These are phyloP conservation scores for Fusarium kyushuense DNA, from an alignment of 2,329 filamentous ascomycete species.

Conservation along the genomic window DNA sequence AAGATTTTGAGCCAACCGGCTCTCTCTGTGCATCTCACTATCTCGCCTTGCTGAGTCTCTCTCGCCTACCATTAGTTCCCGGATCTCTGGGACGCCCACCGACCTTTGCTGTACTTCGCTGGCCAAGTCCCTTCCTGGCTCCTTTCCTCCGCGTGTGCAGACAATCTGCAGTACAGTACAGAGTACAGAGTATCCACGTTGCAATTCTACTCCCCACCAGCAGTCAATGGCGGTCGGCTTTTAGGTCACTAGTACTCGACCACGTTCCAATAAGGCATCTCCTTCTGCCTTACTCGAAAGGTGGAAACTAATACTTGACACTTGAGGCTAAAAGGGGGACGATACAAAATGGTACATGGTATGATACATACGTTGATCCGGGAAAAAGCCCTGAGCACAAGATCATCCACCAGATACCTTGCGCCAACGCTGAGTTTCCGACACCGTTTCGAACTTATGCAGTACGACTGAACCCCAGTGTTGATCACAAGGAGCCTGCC, in stretches of 20 bases:
- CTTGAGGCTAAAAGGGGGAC: conserved; percentile 34
- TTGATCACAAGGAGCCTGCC: conserved; percentile 7
- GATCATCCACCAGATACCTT: conserved; percentile 14
- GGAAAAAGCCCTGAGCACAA: conserved; percentile 23
- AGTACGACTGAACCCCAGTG: conserved; percentile 11
- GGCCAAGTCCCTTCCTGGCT: conserved; percentile 21
- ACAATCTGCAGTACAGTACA: conserved; percentile 9
- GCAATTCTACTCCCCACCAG: conserved; percentile 34
- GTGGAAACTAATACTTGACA: conserved; percentile 20
- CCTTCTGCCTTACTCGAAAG: conserved; percentile 8
- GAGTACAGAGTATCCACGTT: conserved; percentile 34
- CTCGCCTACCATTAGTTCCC: conserved; percentile 48
- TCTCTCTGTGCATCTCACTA: conserved; percentile 44
- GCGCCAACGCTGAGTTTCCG: conserved; percentile 21
- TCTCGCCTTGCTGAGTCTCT: conserved; percentile 41
- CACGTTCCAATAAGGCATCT: conserved; percentile 35
- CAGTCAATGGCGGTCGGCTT: conserved; percentile 42
- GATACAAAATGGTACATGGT: conserved; percentile 29
- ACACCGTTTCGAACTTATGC: conserved; percentile 17
- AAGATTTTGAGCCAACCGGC: conserved; percentile 37
- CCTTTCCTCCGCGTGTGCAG: conserved; percentile 17
- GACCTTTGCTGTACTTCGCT: conserved; percentile 28
- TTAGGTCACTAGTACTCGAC: conserved; percentile 25
- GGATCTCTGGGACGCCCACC: conserved; percentile 41
- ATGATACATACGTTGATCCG: conserved; percentile 27